phyloP scores from a whole-genome alignment of 192 early-diverging fungal genomes.

The Geosiphon pyriformis region DNA sequence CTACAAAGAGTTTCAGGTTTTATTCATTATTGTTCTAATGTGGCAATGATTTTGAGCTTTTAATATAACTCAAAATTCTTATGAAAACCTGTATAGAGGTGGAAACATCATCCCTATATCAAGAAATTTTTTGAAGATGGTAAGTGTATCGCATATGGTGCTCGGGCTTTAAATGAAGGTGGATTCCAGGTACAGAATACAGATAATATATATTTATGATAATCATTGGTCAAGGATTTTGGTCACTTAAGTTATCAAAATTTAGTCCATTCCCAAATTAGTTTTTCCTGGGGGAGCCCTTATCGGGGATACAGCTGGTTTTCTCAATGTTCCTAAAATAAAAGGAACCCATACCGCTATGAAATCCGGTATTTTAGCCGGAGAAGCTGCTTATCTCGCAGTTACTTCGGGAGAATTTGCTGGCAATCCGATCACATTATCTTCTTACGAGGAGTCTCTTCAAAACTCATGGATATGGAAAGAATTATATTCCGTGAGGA shows the following conservation, averaged over 20 bases:
- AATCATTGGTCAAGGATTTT: background rate
- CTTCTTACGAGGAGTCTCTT: conserved; percentile 75
- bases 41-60: too few relatives aligned
- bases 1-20: conserved; percentile 88
- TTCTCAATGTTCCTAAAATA: conserved; percentile 97
- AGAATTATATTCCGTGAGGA: conserved; percentile 88
- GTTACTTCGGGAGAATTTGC: conserved; percentile 46
- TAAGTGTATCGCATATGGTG: conserved; percentile 87
- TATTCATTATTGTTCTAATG: background rate
- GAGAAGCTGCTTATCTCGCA: conserved; percentile 80
- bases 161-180: conserved; percentile 95
- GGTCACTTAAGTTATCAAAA: background rate
- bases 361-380: conserved; percentile 96
- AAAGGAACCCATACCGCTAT: conserved; percentile 99
- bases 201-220: background rate
- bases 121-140: conserved; percentile 81
- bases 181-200: conserved; percentile 58
- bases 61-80: background rate
- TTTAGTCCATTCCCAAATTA: conserved; percentile 82
- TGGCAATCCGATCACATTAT: conserved; percentile 59
- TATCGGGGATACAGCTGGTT: conserved; percentile 93
- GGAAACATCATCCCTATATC: conserved; percentile 90
- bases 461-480: conserved; percentile 85
- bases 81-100: conserved; percentile 54
- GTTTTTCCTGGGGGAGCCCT: conserved; percentile 92